These are phyloP conservation scores for Gaertneriomyces sp. DNA, from an alignment of 192 early-diverging fungal genomes.

Conservation along the genomic window DNA sequence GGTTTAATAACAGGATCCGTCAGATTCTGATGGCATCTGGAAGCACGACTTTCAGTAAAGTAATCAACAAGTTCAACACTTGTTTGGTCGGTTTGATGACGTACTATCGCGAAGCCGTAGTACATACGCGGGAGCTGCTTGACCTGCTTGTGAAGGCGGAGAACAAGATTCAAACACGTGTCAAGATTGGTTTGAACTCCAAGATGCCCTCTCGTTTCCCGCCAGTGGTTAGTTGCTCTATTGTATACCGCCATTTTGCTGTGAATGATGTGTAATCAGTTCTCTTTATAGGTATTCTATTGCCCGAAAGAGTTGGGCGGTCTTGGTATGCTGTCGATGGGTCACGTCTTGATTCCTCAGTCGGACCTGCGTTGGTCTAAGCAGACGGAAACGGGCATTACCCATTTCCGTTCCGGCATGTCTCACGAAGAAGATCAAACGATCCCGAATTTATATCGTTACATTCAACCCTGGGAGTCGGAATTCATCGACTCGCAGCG, in stretches of 20 bases:
- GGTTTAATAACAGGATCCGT: constrained; percentile 93
- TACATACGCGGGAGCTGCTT: constrained; percentile 93
- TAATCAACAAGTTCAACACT: constrained; percentile 89
- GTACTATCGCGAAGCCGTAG: constrained; percentile 96
- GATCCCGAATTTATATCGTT: constrained; percentile 96
- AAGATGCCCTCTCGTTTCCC: constrained; percentile 99
- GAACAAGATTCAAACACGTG: constrained; percentile 98
- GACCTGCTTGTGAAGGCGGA: constrained; percentile 97
- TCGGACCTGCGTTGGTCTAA: constrained; percentile 95
- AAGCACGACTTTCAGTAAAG: constrained; percentile 96
- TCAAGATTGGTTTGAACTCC: constrained; percentile 98
- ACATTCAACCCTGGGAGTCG: constrained; percentile 97
- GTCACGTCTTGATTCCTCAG: constrained; percentile 96
- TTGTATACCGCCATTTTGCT: not conserved
- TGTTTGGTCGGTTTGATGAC: constrained; percentile 93
- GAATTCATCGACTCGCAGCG: constrained; percentile 99
- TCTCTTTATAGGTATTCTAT: constrained; percentile 40
- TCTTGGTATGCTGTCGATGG: constrained; percentile 98
- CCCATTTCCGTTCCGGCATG: constrained; percentile 98
- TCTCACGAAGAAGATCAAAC: constrained; percentile 94
- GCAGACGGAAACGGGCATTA: constrained; percentile 94
- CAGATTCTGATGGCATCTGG: constrained; percentile 98
- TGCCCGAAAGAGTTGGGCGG: constrained; percentile 94
- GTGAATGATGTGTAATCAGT: not conserved
- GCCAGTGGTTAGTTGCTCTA: constrained; percentile 80